These are phyloP conservation scores for Sindora glabra DNA, from an alignment of 306 rosid species.

Conservation along the genomic window DNA sequence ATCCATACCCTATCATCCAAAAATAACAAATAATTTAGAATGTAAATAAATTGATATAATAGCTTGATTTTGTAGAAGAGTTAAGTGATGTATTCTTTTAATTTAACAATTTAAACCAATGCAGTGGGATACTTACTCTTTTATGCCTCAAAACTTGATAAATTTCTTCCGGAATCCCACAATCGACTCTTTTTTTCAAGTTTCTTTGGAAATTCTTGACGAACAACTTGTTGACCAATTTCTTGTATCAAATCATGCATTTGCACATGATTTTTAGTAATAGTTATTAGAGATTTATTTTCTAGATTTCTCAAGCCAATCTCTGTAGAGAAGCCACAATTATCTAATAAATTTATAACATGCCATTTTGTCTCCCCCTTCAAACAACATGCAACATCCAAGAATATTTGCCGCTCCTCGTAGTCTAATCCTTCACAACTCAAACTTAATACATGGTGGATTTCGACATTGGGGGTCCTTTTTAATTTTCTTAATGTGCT, in stretches of 20 bases:
- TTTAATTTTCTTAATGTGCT: background rate
- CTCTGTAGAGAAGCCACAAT: background rate
- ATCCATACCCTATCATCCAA: no score
- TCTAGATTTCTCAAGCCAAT: background rate
- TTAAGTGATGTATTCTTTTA: background rate
- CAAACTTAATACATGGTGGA: background rate
- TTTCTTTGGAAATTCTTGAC: background rate
- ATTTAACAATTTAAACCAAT: no score
- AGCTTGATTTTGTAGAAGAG: no score
- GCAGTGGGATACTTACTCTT: background rate
- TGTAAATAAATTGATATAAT: no score
- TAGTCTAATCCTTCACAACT: background rate
- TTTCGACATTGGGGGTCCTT: background rate
- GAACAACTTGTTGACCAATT: background rate
- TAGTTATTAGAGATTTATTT: constrained; percentile 4
- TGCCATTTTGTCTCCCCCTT: background rate
- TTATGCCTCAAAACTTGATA: background rate
- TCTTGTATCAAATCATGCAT: constrained; percentile 10
- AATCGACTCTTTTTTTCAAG: background rate
- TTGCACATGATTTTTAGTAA: background rate
- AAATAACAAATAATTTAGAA: no score
- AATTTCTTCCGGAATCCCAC: background rate
- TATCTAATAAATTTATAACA: background rate
- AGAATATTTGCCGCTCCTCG: background rate
- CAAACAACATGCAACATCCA: constrained; percentile 19